Evolutionary conservation across 148 eudicot species (phyloP).

Genomic region (Camellia lanceoleosa): DNA sequence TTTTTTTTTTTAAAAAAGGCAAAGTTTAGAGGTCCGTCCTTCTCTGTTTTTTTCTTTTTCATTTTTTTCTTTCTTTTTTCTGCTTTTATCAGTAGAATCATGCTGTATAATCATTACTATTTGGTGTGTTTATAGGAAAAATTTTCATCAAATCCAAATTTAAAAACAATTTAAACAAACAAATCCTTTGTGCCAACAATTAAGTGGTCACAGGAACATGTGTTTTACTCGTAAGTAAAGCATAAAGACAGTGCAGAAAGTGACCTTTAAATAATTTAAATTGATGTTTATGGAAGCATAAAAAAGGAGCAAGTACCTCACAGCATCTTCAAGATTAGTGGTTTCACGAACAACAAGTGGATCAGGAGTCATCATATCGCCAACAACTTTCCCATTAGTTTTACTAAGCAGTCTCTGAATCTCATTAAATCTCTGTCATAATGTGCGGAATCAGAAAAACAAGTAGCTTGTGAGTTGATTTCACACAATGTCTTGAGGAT

Average conservation of each 20-base stretch:
- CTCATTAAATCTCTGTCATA: conserved; percentile 79
- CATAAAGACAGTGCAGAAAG: background rate
- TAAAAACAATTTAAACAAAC: background rate
- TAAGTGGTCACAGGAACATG: conserved; percentile 7
- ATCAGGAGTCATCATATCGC: conserved; percentile 86
- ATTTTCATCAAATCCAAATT: background rate
- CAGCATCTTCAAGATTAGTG: conserved; percentile 96
- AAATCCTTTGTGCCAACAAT: background rate
- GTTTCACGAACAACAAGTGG: conserved; percentile 79
- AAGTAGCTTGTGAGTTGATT: background rate
- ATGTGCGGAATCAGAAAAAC: conserved; percentile 9
- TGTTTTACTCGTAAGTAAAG: background rate
- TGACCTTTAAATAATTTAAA: background rate
- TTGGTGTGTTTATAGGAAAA: background rate
- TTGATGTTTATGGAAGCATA: background rate
- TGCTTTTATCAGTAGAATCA: background rate
- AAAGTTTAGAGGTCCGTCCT: background rate
- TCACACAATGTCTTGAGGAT: background rate
- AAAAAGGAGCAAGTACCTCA: conserved; percentile 44
- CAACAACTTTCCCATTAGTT: conserved; percentile 80
- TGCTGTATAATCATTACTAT: background rate
- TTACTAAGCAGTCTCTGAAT: conserved; percentile 75
- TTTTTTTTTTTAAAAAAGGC: background rate
- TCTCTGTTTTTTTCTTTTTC: too few species aligned
- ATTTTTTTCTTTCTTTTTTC: background rate